Conservation (phyloP, 768 basidiomycete species). For the Phanerochaete sordida region DNA sequence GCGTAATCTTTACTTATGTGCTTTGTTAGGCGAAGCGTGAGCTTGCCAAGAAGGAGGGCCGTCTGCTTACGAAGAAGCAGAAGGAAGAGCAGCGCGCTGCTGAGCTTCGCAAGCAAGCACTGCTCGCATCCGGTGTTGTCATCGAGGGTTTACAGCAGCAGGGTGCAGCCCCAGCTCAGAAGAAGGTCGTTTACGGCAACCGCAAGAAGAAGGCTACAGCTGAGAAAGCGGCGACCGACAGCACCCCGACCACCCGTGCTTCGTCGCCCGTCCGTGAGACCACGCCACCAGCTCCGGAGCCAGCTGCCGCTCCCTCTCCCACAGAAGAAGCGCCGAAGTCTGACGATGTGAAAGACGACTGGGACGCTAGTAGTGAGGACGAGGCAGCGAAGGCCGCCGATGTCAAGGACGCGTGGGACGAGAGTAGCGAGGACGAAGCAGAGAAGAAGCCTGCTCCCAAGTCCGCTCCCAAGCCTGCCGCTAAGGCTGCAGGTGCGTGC, state of each 20-base stretch:
- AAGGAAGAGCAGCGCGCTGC: conserved; percentile 90
- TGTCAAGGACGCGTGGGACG: conserved; percentile 58
- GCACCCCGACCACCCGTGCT: conserved; percentile 23
- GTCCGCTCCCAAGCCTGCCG: too few relatives aligned
- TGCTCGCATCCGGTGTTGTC: conserved; percentile 84
- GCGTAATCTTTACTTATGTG: too few relatives aligned
- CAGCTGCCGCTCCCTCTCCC: conserved; percentile 24
- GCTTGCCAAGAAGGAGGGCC: conserved; percentile 89
- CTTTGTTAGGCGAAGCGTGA: conserved; percentile 76
- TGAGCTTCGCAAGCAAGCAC: conserved; percentile 86
- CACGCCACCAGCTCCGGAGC: conserved; percentile 28
- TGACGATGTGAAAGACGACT: conserved; percentile 41
- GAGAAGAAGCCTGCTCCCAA: conserved; percentile 33
- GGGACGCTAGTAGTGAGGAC: conserved; percentile 48
- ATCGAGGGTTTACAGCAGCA: conserved; percentile 80
- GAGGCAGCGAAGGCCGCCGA: conserved; percentile 29
- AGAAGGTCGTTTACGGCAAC: conserved; percentile 79
- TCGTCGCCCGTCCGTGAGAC: conserved; percentile 20
- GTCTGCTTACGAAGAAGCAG: conserved; percentile 94
- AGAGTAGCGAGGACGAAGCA: conserved; percentile 47
- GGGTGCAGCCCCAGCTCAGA: conserved; percentile 42
- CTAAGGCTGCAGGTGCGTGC: conserved; percentile 5
- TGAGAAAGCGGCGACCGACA: conserved; percentile 2
- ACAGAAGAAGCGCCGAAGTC: conserved; percentile 25
- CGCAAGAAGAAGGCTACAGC: conserved; percentile 65